phyloP scores from a whole-genome alignment of 805 yeast species.

The Cyberlindnera nakhonratchasimensis region DNA sequence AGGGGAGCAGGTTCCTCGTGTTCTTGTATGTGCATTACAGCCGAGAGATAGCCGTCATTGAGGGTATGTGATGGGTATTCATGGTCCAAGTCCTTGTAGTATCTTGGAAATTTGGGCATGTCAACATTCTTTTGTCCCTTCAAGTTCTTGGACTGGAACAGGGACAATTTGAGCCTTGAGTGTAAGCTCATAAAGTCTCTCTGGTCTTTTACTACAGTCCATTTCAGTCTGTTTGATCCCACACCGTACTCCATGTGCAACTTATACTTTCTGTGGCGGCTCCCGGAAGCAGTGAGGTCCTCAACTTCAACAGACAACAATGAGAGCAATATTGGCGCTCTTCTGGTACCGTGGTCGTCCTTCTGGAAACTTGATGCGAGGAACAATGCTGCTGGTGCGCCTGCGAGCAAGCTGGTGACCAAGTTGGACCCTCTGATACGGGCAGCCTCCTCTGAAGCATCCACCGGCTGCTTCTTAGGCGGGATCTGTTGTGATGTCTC shows the following conservation, averaged over 20 bases:
- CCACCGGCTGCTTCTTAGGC: conserved; percentile 3
- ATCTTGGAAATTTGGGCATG: conserved; percentile 38
- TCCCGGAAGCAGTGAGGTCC: conserved; percentile 39
- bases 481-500: conserved; percentile 1
- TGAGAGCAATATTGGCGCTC: conserved; percentile 80
- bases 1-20: conserved; percentile 1
- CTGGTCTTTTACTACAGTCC: conserved; percentile 74
- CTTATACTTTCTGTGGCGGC: conserved; percentile 42
- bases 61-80: conserved; percentile 15
- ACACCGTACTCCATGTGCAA: conserved; percentile 89
- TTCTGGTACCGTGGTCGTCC: conserved; percentile 70
- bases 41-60: conserved; percentile 26
- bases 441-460: conserved; percentile 25
- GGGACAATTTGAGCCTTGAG: conserved; percentile 55
- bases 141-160: conserved; percentile 35
- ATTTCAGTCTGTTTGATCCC: conserved; percentile 69
- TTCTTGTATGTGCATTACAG: background rate
- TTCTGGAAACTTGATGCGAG: conserved; percentile 70
- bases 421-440: conserved; percentile 39
- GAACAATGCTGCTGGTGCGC: conserved; percentile 70
- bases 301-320: conserved; percentile 64
- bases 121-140: conserved; percentile 28
- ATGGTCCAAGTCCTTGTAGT: conserved; percentile 4
- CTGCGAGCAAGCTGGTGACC: conserved; percentile 54
- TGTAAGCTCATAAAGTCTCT: conserved; percentile 73